A percentile compares a stretch with the other conserved stretches of the same genome.
These are phyloP conservation scores for Stagonosporopsis chrysanthemi DNA, from an alignment of 2,329 filamentous ascomycete species.

Conservation along the genomic window DNA sequence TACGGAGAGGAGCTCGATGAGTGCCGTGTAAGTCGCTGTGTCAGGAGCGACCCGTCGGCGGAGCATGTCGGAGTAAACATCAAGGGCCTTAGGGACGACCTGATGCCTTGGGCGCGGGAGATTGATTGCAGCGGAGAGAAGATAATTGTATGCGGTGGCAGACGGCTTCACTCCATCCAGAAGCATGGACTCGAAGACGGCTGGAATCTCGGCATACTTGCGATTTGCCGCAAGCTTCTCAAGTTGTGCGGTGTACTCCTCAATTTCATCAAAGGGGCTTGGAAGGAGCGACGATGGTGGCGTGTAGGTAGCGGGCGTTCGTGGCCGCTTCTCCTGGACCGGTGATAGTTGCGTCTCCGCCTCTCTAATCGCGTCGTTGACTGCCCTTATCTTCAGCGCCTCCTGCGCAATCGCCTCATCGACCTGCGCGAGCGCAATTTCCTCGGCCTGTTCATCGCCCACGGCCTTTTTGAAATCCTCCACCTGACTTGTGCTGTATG, in stretches of 20 bases:
- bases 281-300: conserved; percentile 62
- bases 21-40: conserved; percentile 83
- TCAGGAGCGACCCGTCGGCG: conserved; percentile 82
- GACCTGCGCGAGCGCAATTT: conserved; percentile 76
- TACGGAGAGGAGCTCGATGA: conserved; percentile 82
- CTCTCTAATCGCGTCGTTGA: conserved; percentile 50
- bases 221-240: conserved; percentile 73
- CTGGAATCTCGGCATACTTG: conserved; percentile 86
- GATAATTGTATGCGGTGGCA: conserved; percentile 87
- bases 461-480: conserved; percentile 67
- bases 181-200: conserved; percentile 89
- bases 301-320: conserved; percentile 43
- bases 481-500: conserved; percentile 63
- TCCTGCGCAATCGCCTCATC: conserved; percentile 85
- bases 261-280: conserved; percentile 65
- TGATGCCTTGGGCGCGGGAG: conserved; percentile 81
- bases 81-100: conserved; percentile 87
- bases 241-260: conserved; percentile 81
- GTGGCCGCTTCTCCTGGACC: conserved; percentile 40
- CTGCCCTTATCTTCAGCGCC: conserved; percentile 67
- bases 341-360: conserved; percentile 44
- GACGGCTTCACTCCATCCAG: conserved; percentile 81
- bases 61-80: conserved; percentile 97
- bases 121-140: conserved; percentile 83
- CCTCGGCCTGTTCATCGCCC: conserved; percentile 55